Percentiles rank a stretch among this genome's conserved stretches.
phyloP scores from a whole-genome alignment of 768 basidiomycete species.

The Pholiota conissans region DNA sequence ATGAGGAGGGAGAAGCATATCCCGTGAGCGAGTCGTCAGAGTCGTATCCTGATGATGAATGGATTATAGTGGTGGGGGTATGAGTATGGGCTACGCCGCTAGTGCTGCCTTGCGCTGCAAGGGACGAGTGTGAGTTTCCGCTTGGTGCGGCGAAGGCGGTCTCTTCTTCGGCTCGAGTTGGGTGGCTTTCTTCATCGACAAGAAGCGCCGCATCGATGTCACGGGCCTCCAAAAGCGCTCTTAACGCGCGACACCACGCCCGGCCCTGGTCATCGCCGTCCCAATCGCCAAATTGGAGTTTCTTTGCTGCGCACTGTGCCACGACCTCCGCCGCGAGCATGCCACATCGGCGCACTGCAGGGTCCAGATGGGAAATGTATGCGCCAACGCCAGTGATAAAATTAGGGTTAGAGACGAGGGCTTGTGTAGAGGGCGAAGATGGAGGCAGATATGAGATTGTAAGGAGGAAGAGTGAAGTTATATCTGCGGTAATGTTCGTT shows the following conservation, averaged over 20 bases:
- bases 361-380: conserved; percentile 81
- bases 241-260: conserved; percentile 62
- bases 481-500: conserved; percentile 48
- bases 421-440: conserved; percentile 42
- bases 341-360: conserved; percentile 78
- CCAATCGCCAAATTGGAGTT: conserved; percentile 82
- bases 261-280: conserved; percentile 70
- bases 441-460: conserved; percentile 59
- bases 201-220: conserved; percentile 51
- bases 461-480: conserved; percentile 72
- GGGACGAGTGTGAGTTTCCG: conserved; percentile 3
- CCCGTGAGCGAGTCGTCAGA: conserved; percentile 87
- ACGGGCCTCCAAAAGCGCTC: conserved; percentile 48
- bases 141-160: not conserved
- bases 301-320: conserved; percentile 60
- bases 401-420: conserved; percentile 50
- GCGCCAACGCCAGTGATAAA: conserved; percentile 70
- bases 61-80: conserved; percentile 20
- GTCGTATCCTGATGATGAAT: conserved; percentile 46
- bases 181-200: not conserved
- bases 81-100: not conserved
- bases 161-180: conserved; percentile 16
- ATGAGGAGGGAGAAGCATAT: conserved; percentile 62
- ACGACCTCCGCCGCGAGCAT: conserved; percentile 90
- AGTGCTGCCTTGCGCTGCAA: not conserved